These are phyloP conservation scores for Syzygium syzygioides DNA, from an alignment of 441 rosid species.

Conservation along the genomic window DNA sequence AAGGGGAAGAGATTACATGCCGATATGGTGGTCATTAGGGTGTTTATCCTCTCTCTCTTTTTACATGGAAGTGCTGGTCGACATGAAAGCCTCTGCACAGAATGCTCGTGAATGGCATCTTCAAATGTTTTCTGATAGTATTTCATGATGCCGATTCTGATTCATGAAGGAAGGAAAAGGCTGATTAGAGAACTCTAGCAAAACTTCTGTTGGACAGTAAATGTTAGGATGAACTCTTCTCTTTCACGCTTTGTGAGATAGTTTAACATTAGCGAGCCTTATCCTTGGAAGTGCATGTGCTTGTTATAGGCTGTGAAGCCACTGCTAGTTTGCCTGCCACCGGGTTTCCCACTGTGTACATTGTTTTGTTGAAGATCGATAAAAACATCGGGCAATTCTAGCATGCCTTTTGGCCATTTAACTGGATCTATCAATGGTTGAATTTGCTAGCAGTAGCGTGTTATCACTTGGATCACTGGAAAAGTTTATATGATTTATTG, in stretches of 20 bases:
- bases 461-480: neutral
- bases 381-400: neutral
- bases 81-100: neutral
- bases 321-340: neutral
- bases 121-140: neutral
- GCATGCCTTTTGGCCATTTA: neutral
- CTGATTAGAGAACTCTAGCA: neutral
- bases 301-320: neutral
- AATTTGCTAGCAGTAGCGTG: neutral
- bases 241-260: neutral
- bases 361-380: neutral
- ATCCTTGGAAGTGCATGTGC: neutral
- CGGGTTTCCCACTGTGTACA: neutral
- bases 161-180: neutral
- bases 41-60: slow-evolving; percentile 6
- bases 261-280: neutral
- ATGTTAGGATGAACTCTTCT: neutral
- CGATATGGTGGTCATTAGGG: slow-evolving; percentile 37
- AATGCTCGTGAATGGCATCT: neutral
- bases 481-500: neutral
- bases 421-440: neutral
- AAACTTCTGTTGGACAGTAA: neutral
- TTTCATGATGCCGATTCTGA: neutral
- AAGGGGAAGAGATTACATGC: slow-evolving; percentile 63
- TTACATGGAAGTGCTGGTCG: neutral